A percentile compares a stretch with the other conserved stretches of the same genome.
phyloP scores from a whole-genome alignment of 495 filamentous ascomycete species.

The Hyaloscypha variabilis region DNA sequence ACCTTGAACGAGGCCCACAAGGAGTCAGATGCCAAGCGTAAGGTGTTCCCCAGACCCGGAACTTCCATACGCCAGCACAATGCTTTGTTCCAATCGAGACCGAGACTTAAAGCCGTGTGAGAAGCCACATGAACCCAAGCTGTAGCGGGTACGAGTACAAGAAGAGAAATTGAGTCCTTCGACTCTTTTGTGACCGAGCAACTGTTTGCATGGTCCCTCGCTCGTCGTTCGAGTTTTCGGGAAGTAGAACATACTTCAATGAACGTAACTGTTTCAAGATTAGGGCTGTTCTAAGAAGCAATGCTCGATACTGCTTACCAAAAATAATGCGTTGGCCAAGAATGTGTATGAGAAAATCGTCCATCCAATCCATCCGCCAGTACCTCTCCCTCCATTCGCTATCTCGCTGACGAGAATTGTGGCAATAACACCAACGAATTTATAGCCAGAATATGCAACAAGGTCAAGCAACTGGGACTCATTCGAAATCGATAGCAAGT shows the following conservation, averaged over 20 bases:
- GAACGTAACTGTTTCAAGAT: slow-evolving; percentile 76
- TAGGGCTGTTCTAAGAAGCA: not conserved
- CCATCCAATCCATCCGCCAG: slow-evolving; percentile 88
- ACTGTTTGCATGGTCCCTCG: slow-evolving; percentile 77
- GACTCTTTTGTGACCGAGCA: slow-evolving; percentile 78
- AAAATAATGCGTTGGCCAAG: slow-evolving; percentile 90
- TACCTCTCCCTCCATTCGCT: slow-evolving; percentile 74
- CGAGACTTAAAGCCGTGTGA: slow-evolving; percentile 47
- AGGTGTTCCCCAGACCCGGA: not conserved
- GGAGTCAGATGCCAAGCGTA: not conserved
- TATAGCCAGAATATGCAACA: slow-evolving; percentile 96
- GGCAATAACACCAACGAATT: slow-evolving; percentile 94
- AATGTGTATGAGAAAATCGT: slow-evolving; percentile 87
- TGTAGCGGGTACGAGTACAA: slow-evolving; percentile 93
- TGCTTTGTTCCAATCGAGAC: slow-evolving; percentile 14
- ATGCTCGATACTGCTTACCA: slow-evolving; percentile 59
- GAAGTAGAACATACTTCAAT: slow-evolving; percentile 92
- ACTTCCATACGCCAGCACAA: slow-evolving; percentile 6
- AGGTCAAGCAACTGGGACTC: slow-evolving; percentile 85
- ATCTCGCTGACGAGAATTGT: slow-evolving; percentile 79
- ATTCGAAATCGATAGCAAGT: slow-evolving; percentile 89
- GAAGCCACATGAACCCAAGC: slow-evolving; percentile 91
- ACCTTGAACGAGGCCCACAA: not conserved
- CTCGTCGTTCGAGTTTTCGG: slow-evolving; percentile 70
- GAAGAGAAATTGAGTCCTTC: slow-evolving; percentile 94